Percentiles rank a stretch among this genome's conserved stretches.
Conservation (phyloP, 2,329 filamentous ascomycete species). For the Chaetoscypha palmicola region DNA sequence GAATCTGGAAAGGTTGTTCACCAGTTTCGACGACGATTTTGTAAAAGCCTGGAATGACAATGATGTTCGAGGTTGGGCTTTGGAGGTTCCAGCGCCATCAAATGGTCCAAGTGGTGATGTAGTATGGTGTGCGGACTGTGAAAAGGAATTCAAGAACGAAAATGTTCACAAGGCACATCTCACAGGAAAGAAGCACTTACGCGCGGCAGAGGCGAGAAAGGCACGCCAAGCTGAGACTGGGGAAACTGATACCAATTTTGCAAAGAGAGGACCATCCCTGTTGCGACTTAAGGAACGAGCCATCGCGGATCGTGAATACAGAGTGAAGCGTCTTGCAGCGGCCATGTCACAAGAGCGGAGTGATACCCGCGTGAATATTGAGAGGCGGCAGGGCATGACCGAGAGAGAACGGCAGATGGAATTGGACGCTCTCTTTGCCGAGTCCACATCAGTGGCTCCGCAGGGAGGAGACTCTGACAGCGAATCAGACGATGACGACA, state of each 20-base stretch:
- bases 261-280: constrained; percentile 29
- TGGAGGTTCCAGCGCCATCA: constrained; percentile 36
- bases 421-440: constrained; percentile 74
- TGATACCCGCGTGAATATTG: constrained; percentile 89
- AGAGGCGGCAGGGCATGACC: constrained; percentile 95
- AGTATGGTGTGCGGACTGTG: constrained; percentile 84
- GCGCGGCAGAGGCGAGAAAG: constrained; percentile 63
- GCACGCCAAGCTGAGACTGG: constrained; percentile 38
- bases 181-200: constrained; percentile 85
- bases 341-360: constrained; percentile 81
- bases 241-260: constrained; percentile 20
- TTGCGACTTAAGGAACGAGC: constrained; percentile 74
- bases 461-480: constrained; percentile 48
- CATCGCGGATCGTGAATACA: constrained; percentile 81
- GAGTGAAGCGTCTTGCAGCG: constrained; percentile 70
- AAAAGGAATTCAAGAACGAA: constrained; percentile 91
- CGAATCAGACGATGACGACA: constrained; percentile 72
- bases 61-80: constrained; percentile 71
- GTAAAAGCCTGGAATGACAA: constrained; percentile 74
- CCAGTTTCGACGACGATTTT: constrained; percentile 75
- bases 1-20: constrained; percentile 72
- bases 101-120: constrained; percentile 46
- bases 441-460: constrained; percentile 38
- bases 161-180: constrained; percentile 91
- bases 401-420: constrained; percentile 93